phyloP scores from a whole-genome alignment of 2,329 filamentous ascomycete species.

The Cadophora gregata region DNA sequence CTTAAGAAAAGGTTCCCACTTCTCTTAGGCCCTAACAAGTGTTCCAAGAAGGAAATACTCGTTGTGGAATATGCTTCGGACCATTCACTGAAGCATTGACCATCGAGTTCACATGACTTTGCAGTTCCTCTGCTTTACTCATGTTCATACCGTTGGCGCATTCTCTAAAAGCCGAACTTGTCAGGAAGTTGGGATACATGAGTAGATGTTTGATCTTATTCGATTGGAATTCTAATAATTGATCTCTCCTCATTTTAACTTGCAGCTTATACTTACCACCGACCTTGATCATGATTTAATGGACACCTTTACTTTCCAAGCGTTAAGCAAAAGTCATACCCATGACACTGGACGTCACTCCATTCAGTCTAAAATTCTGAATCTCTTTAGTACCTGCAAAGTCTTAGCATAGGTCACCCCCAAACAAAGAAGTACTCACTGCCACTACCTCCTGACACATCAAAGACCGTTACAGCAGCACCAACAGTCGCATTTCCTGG shows the following conservation, averaged over 20 bases:
- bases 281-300: neutral
- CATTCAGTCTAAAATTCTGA: slow-evolving; percentile 46
- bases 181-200: neutral
- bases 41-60: slow-evolving; percentile 36
- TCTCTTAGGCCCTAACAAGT: slow-evolving; percentile 41
- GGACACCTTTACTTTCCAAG: neutral
- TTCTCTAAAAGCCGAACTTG: neutral
- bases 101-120: slow-evolving; percentile 3
- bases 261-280: neutral
- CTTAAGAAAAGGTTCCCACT: slow-evolving; percentile 38
- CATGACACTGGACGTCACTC: slow-evolving; percentile 42
- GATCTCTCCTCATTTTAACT: neutral
- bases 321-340: slow-evolving; percentile 8
- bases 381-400: slow-evolving; percentile 26
- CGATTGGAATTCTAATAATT: neutral
- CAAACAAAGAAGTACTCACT: slow-evolving; percentile 24
- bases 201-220: neutral
- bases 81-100: neutral
- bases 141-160: too few relatives aligned
- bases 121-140: neutral
- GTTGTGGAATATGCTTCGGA: slow-evolving; percentile 14
- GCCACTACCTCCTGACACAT: slow-evolving; percentile 44
- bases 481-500: slow-evolving; percentile 35
- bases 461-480: slow-evolving; percentile 48
- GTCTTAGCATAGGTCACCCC: neutral